Evolutionary conservation across 306 rosid species (phyloP), one percentile per base, ranked within the genome.

Genomic region (Coriaria nepalensis): DNA sequence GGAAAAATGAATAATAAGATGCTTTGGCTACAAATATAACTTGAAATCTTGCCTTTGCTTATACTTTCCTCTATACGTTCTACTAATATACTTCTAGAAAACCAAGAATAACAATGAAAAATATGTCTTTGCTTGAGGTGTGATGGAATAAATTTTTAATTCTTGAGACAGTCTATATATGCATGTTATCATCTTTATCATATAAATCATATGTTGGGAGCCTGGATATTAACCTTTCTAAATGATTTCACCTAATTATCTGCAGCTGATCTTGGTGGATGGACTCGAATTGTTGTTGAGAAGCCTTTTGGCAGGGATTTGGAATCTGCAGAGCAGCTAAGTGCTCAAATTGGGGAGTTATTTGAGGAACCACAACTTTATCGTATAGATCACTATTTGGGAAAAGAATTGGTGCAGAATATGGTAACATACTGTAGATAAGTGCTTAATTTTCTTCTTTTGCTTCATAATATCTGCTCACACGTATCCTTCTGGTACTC

Each of bases 231-330:
- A 40, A 49, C 13, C 44, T 67, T 40, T 61, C 29, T 20, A 20
- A 20, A 20, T 20, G 29, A 20, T 20, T 20, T 20, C 29, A 20
- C 47, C 40, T 39, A 7, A 43, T 46, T 35, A 55, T 63, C 67
- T 52, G 39, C 68, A 90, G 98, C 95, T 61, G 77, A 90, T 77
- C 82, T 64, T 70, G 94, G 94, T 45, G 98, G 98, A 51, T 90
- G 98, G 98, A 90, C 98, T 20, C 93, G 98, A 47, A 57, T 90
- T 62, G 83, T 90, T 75, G 96, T 90, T 53, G 98, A 90, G 81
- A 90, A 90, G 69, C 98, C 98, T 51, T 90, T 90, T 69, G 98
- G 98, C 50, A 90, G 62, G 74, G 98, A 90, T 63, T 74, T 90
- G 56, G 81, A 58, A 52, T 81, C 94, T 71, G 87, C 98, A 35